Evolutionary conservation across 208 protist genomes (phyloP), one percentile per base, ranked within the genome.

Genomic region (Crithidia sp.): DNA sequence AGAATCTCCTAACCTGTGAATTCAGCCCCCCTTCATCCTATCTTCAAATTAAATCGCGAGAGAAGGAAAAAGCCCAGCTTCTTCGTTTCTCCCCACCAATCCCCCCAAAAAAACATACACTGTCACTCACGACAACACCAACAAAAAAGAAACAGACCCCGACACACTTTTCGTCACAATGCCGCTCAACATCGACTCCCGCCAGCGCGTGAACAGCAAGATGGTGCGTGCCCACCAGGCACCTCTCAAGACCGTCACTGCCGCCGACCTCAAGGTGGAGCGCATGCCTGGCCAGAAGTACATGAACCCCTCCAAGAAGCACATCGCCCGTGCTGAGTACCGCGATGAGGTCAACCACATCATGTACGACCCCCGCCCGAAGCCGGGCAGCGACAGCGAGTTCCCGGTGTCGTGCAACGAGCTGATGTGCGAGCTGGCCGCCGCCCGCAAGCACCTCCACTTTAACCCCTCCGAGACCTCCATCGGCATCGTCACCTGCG

Each of bases 401-500:
- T 90, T 82, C 75, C 89, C 92, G 55, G 75, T 96, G 49, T 95
- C 89, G 45, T 41, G 78, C 64, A 95, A 84, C 81, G 74, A 82
- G 40, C 81, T 96, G 41, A 65, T 83, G 62, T 92, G 86, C 53
- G 83, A 95, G 75, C 75, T 97, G 64, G 93, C 93, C n/a, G 82
- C 86, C 0, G 79, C 93, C 67, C 93, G 93, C 56, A 84, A 80
- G 67, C 80, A 91, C 79, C 76, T 97, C 57, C 93, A 97, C 89
- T 97, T 97, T 74, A 94, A 97, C 73, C 93, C 93, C 50, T 70
- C 74, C 45, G 86, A 97, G 67, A 95, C 92, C 28, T 86, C 87
- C 68, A 84, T 97, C 49, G 97, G 89, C 50, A 96, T 99, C 72
- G 95, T 98, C 39, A 98, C 96, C 16, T 99, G 97, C 83, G 97